Evolutionary conservation across 306 rosid species (phyloP), one percentile per base, ranked within the genome.

Genomic region (Malus asiatica): DNA sequence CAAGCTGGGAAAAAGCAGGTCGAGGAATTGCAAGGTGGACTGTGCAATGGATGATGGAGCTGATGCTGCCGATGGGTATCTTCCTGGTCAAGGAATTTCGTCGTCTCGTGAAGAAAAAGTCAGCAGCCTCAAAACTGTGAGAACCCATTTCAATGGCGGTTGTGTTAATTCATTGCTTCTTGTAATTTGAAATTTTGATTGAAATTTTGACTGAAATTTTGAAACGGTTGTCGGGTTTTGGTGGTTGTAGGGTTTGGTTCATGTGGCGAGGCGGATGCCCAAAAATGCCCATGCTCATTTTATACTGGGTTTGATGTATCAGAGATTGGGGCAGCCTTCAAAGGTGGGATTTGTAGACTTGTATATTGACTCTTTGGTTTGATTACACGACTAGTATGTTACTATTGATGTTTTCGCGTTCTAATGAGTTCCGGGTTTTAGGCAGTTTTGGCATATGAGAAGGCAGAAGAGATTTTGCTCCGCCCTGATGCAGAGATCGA

Each of bases 221-320:
- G 58, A 80, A 30, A 35, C 25, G 35, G 62, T 76, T 52, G n/a
- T 77, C 78, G 81, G 13, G 65, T 84, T 65, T 48, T 14, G 45
- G 45, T 60, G 75, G 72, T 76, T 82, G 68, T 77, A 95, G 98
- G 98, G 97, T 65, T 89, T 95, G 89, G 95, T 89, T 84, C 98
- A 95, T 82, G 98, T 95, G 70, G 88, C 97, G 62, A 89, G 93
- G 84, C 90, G 90, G 88, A 95, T 92, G 92, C 93, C 97, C 11
- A 95, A 95, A 86, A 95, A 95, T 85, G 98, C 98, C 74, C 98
- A 92, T 87, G 95, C 98, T 72, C 98, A 95, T 85, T 94, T 90
- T 84, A 88, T 95, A 45, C 96, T 92, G 72, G 98, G 98, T 76
- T 84, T 90, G 32, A 95, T 95, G 98, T 89, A 95, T 81, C 98